A percentile compares a stretch with the other conserved stretches of the same genome.
phyloP scores from a whole-genome alignment of 495 filamentous ascomycete genomes.

The Neurospora sp. region DNA sequence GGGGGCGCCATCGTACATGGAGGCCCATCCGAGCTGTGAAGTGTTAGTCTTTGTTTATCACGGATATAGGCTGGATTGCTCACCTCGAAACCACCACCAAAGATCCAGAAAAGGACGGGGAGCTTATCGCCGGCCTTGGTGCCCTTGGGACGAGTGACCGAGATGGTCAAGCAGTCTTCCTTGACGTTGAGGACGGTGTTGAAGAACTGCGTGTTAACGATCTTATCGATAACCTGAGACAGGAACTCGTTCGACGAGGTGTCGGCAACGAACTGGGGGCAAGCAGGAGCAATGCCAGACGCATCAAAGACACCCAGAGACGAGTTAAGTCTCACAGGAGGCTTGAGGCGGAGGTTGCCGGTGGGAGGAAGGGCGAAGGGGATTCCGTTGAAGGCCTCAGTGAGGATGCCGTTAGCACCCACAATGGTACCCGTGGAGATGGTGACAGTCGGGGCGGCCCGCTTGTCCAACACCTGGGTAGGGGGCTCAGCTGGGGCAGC shows the following conservation, averaged over 20 bases:
- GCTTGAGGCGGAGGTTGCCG: slow-evolving; percentile 32
- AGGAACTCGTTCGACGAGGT: slow-evolving; percentile 33
- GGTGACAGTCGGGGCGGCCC: slow-evolving; percentile 36
- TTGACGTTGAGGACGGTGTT: slow-evolving; percentile 36
- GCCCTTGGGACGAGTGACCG: slow-evolving; percentile 52
- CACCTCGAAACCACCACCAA: slow-evolving; percentile 57
- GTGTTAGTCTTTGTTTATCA: slow-evolving; percentile 1
- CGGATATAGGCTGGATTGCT: background rate
- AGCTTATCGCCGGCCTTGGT: slow-evolving; percentile 44
- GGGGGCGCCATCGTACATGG: slow-evolving; percentile 47
- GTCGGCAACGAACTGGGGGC: slow-evolving; percentile 43
- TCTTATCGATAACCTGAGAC: slow-evolving; percentile 36
- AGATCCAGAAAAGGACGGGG: slow-evolving; percentile 68
- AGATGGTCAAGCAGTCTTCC: slow-evolving; percentile 62
- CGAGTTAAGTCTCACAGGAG: slow-evolving; percentile 29
- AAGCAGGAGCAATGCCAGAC: slow-evolving; percentile 36
- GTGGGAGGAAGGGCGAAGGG: slow-evolving; percentile 37
- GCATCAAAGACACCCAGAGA: slow-evolving; percentile 43
- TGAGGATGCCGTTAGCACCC: slow-evolving; percentile 22
- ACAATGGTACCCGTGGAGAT: slow-evolving; percentile 40
- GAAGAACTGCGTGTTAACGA: slow-evolving; percentile 49
- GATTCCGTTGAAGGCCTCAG: slow-evolving; percentile 39
- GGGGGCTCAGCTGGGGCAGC: slow-evolving; percentile 23
- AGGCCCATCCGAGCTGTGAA: slow-evolving; percentile 35
- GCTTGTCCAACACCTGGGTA: slow-evolving; percentile 22